These are phyloP conservation scores for Diplodia scrobiculata DNA, from an alignment of 2,329 filamentous ascomycete genomes.

Conservation along the genomic window DNA sequence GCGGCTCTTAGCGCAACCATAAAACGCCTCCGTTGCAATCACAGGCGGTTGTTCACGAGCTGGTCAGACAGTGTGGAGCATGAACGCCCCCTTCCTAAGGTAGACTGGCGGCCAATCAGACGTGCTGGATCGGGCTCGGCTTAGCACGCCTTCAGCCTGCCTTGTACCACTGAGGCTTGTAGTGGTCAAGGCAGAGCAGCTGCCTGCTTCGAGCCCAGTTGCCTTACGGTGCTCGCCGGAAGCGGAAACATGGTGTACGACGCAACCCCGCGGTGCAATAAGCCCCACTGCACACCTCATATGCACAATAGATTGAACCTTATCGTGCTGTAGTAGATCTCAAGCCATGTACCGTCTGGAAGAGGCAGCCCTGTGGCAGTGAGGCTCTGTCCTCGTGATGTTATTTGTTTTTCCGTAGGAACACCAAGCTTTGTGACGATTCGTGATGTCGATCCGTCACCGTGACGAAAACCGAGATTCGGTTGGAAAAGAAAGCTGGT, in stretches of 20 bases:
- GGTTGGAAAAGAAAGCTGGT: background rate
- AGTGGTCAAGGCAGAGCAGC: background rate
- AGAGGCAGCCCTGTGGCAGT: background rate
- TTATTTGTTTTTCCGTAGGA: background rate
- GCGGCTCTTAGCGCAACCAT: background rate
- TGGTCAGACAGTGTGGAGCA: background rate
- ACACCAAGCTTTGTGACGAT: background rate
- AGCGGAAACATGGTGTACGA: background rate
- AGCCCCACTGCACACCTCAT: background rate
- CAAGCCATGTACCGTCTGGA: background rate
- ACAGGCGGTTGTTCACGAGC: background rate
- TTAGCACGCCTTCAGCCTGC: background rate
- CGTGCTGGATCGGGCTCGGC: background rate
- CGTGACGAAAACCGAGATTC: background rate
- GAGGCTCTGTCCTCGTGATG: background rate
- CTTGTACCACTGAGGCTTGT: background rate
- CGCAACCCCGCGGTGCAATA: background rate
- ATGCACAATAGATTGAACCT: background rate
- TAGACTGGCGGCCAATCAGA: background rate
- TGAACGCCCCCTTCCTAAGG: background rate
- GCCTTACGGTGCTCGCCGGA: background rate
- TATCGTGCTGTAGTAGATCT: background rate
- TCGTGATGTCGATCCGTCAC: background rate
- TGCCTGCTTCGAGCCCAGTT: background rate
- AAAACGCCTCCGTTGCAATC: background rate